Base-by-base conservation (phyloP, 495 filamentous ascomycete species). In the Hypoxylon fuscum region DNA sequence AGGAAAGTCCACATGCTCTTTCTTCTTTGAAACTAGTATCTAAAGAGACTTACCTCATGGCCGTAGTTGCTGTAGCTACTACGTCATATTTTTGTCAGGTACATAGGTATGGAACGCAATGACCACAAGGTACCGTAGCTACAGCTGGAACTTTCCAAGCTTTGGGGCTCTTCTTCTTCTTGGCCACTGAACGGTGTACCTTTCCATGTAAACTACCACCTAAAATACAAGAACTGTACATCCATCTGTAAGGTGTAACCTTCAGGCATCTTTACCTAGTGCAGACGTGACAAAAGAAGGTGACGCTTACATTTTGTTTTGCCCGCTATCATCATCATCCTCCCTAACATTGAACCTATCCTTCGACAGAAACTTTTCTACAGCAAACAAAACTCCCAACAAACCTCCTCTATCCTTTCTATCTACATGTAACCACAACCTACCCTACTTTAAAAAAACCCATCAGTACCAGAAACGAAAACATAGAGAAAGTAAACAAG, bases 221-320 rank as follows among this genome's bases (percentile, higher is more conserved):
- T 6, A 40, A 32, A 22, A 31, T 60, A 53, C 47, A n/a, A n/a
- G n/a, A n/a, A n/a, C n/a, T n/a, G n/a, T 40, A 34, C 34, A 15
- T 32, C 15, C 14, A 10, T 51, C n/a, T n/a, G n/a, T n/a, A n/a
- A n/a, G 11, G 27, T 20, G 53, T 10, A 45, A 27, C 47, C 15
- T 43, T 25, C 8, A 20, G 40, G 40, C 14, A 27, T 27, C 25
- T 8, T 18, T 3, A 22, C 40, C 15, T 25, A 22, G 17, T 12
- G 18, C 22, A 20, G 40, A 25, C 3, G 5, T 35, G 61, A 61
- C 57, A 57, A 61, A 66, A 62, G 40, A 43, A 61, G 52, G 63
- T 66, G 63, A 66, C 63, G 63, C 61, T 61, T 66, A 57, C 51
- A 61, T 46, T 63, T 66, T 38, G 35, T 14, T n/a, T n/a, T 53